Base-by-base conservation (phyloP, 1,139 yeast genomes). In the Suhomyces terraborum region DNA sequence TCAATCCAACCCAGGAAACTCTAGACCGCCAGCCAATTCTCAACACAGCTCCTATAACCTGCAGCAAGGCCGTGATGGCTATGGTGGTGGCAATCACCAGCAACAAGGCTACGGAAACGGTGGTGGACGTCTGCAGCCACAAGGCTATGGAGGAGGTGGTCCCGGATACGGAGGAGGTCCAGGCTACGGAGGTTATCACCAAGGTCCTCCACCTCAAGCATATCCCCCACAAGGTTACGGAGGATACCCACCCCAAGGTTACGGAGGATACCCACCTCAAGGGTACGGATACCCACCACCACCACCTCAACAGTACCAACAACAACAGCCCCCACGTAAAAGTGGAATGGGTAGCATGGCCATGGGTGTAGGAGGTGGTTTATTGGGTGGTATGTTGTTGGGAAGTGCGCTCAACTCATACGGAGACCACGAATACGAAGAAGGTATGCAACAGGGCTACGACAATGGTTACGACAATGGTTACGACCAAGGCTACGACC, bases 361-460 rank as follows among this genome's bases (percentile, higher is more conserved):
- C 21, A 61, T 83, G 56, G 95, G 95, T 52, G 84, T 81, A 0
- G 94, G 93, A 51, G 93, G 85, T 22, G 95, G 95, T 63, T 57
- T 86, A 42, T 62, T 86, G 6, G 95, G 94, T 43, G 95, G 94
- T 46, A 66, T 81, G 69, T 60, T 60, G 9, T 59, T 75, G 27
- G 67, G 76, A 45, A 54, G 61, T 17, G 64, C 69, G 61, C 32
- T 54, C 34, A 31, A 51, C 18, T 58, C 56, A 20, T 53, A 44
- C 23, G 52, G 49, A 22, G 49, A 59, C 18, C 62, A 59, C 43
- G 59, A 59, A 17, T 48, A 58, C 34, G 40, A 49, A 38, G 60
- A 58, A 19, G 69, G 61, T 2, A 61, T 64, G 43, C 52, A 66
- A 31, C 64, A 67, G 18, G 73, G 69, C 5, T 62, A 62, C 46